Evolutionary conservation across 2,329 filamentous ascomycete genomes (phyloP), one percentile per base, ranked within the genome.

Genomic region (Clonostachys sp.): DNA sequence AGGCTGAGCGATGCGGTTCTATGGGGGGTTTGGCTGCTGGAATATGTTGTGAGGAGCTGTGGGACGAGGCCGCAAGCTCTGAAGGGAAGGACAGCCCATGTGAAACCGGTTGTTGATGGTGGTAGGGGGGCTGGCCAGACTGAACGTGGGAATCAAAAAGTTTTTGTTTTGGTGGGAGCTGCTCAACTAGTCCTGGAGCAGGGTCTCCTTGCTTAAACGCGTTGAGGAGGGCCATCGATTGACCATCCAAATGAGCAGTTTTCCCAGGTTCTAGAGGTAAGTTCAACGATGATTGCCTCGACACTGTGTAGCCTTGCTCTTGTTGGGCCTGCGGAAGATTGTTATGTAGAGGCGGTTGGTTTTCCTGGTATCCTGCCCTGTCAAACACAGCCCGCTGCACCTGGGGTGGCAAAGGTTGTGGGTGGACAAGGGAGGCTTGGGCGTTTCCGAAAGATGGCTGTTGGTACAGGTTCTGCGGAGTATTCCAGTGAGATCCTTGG

Each of bases 401-500:
- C 42, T 80, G 76, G 7, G 77, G 78, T 30, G 78, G 78, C 12
- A 78, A 60, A 10, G 77, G 74, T 46, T 80, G 77, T 1, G 75
- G 75, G 45, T 72, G 67, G 24, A 60, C 53, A 16, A 64, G 51
- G 20, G 55, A 51, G 24, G 56, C 51, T 30, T 57, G 57, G 34
- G 56, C 57, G 39, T 48, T 55, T 41, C 13, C 16, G n/a, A 42
- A 18, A n/a, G 20, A 34, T 2, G 44, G 36, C 6, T n/a, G 14
- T n/a, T 39, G 36, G 12, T 39, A 39, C 14, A 39, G 14, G 17
- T 18, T 18, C 36, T 39, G 36, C 17, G 36, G 17, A n/a, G 36
- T 39, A 18, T 39, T 39, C 36, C 36, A 39, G 14, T 39, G 36
- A n/a, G 17, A 39, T 18, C 14, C 17, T 12, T n/a, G 17, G 12